Conservation (phyloP, 768 basidiomycete genomes). For the Rhodosporidiobolus odoratus region DNA sequence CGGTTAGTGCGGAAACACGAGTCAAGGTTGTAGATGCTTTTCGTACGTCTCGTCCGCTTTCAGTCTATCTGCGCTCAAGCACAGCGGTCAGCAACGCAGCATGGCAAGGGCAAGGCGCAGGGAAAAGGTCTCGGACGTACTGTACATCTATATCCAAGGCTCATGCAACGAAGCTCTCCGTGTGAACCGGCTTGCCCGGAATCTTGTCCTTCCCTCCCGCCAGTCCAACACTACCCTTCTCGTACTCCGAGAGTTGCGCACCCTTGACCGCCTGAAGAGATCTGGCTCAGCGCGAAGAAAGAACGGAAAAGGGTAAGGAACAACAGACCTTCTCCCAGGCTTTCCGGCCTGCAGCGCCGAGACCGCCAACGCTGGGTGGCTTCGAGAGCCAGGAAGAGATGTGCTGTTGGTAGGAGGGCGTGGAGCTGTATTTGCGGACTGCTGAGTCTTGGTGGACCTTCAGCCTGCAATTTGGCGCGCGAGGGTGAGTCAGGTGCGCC, state of each 20-base stretch:
- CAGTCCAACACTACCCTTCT: constrained; percentile 17
- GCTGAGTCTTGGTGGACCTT: constrained; percentile 21
- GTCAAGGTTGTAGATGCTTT: too few species aligned
- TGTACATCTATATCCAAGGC: not conserved
- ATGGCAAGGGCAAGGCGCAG: too few species aligned
- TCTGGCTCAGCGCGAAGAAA: too few species aligned
- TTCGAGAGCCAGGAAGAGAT: constrained; percentile 21
- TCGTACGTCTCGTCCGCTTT: too few species aligned
- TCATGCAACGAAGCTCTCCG: not conserved
- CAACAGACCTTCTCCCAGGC: constrained; percentile 26
- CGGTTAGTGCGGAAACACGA: too few species aligned
- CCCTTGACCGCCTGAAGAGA: constrained; percentile 1
- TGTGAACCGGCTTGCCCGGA: constrained; percentile 24
- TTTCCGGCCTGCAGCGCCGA: constrained; percentile 13
- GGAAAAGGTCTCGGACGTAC: not conserved
- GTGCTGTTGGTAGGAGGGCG: constrained; percentile 22
- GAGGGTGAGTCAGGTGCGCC: not conserved
- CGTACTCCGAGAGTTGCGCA: not conserved
- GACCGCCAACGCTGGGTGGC: constrained; percentile 25
- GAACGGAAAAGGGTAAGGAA: too few species aligned
- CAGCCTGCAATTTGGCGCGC: constrained; percentile 1
- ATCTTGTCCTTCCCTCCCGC: constrained; percentile 31
- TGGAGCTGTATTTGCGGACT: constrained; percentile 1
- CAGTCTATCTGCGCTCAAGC: too few species aligned
- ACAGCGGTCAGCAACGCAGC: too few species aligned